Percentiles rank a stretch among this genome's conserved stretches.
Evolutionary conservation across 1,284 basidiomycete species (phyloP).

Genomic region (Trichosporon coremiiforme): DNA sequence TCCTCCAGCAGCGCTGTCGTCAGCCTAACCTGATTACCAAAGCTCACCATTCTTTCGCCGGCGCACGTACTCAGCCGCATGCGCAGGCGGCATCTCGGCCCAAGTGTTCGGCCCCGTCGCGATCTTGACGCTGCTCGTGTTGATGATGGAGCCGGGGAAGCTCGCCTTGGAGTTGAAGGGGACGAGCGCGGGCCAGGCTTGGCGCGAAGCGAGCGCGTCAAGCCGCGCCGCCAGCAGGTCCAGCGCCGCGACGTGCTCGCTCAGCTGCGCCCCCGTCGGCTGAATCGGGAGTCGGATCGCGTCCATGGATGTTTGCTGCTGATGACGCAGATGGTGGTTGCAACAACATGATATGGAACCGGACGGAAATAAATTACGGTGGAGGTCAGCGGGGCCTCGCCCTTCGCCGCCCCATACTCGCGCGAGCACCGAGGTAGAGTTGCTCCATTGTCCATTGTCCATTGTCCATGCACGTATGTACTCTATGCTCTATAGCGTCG

Average conservation of each 20-base stretch:
- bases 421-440: background rate
- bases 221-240: slow-evolving; percentile 40
- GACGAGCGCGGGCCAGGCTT: slow-evolving; percentile 39
- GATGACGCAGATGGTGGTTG: slow-evolving; percentile 11
- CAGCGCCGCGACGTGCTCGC: slow-evolving; percentile 40
- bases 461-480: background rate
- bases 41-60: slow-evolving; percentile 42
- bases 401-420: background rate
- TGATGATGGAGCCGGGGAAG: slow-evolving; percentile 40
- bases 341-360: background rate
- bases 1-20: slow-evolving; percentile 35
- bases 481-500: background rate
- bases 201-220: slow-evolving; percentile 30
- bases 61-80: slow-evolving; percentile 43
- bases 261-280: slow-evolving; percentile 36
- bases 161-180: slow-evolving; percentile 46
- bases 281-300: slow-evolving; percentile 36
- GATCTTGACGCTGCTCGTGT: slow-evolving; percentile 47
- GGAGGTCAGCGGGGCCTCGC: slow-evolving; percentile 3
- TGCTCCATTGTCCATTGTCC: background rate
- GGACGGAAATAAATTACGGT: slow-evolving; percentile 13
- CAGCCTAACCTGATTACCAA: no score
- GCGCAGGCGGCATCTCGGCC: slow-evolving; percentile 49
- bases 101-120: slow-evolving; percentile 42
- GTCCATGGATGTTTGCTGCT: background rate